These are phyloP conservation scores for Aeminium ludgeri DNA, from an alignment of 495 filamentous ascomycete species.

Conservation along the genomic window DNA sequence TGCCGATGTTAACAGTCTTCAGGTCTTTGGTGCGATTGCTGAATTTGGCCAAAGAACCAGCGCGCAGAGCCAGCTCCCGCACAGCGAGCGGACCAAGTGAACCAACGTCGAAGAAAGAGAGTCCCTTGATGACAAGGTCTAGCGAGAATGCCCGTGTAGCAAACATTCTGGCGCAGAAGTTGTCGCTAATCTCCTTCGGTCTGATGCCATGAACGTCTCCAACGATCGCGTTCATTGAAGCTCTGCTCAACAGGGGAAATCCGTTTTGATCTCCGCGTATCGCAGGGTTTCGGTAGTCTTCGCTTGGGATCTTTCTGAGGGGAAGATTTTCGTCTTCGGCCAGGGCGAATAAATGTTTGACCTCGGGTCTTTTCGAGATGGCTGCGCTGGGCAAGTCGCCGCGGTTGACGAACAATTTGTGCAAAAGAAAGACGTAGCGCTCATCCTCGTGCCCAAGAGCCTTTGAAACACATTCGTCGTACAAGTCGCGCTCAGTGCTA, in stretches of 20 bases:
- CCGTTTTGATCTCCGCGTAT: not conserved
- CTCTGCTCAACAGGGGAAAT: constrained; percentile 5
- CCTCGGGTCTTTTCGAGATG: not conserved
- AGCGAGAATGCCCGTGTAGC: constrained; percentile 51
- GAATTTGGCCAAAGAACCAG: constrained; percentile 36
- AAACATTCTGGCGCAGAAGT: constrained; percentile 52
- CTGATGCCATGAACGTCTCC: constrained; percentile 30
- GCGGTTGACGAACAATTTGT: constrained; percentile 31
- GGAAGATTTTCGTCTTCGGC: constrained; percentile 3
- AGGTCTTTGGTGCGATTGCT: constrained; percentile 39
- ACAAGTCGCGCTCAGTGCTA: constrained; percentile 35
- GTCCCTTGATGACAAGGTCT: constrained; percentile 43
- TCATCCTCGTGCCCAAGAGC: constrained; percentile 34
- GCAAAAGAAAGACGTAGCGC: constrained; percentile 41
- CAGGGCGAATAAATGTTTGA: constrained; percentile 6
- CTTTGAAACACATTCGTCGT: constrained; percentile 41
- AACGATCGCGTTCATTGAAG: constrained; percentile 26
- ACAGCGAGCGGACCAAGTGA: constrained; percentile 55
- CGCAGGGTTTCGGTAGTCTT: too few relatives aligned
- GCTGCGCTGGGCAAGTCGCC: constrained; percentile 33
- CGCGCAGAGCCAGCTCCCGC: constrained; percentile 50
- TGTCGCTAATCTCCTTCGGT: constrained; percentile 40
- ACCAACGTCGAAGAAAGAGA: constrained; percentile 47
- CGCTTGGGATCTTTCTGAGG: not conserved
- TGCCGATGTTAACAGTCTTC: constrained; percentile 37